A percentile compares a stretch with the other conserved stretches of the same genome.
Conservation (phyloP, 2,329 filamentous ascomycete species). For the Fusarium sp. region DNA sequence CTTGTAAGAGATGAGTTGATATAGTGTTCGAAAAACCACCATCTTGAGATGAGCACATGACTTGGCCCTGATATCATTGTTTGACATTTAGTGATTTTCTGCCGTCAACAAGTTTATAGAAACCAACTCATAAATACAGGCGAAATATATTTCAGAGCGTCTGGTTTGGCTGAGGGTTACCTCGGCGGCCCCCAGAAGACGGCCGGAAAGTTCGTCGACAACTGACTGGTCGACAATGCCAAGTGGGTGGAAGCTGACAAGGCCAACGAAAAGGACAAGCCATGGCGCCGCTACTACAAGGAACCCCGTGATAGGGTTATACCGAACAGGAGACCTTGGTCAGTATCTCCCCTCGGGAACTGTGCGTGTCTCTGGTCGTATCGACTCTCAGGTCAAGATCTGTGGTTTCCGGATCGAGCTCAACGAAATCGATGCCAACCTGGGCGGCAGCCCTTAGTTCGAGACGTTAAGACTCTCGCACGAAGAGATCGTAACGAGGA, state of each 20-base stretch:
- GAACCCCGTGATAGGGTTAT: slow-evolving; percentile 88
- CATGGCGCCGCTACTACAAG: slow-evolving; percentile 83
- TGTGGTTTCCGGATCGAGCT: slow-evolving; percentile 95
- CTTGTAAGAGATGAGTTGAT: neutral
- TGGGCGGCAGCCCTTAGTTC: slow-evolving; percentile 79
- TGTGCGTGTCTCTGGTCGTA: slow-evolving; percentile 81
- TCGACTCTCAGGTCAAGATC: slow-evolving; percentile 93
- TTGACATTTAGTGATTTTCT: neutral
- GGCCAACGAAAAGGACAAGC: slow-evolving; percentile 68
- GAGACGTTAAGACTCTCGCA: slow-evolving; percentile 87
- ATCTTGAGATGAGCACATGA: neutral
- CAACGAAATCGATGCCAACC: slow-evolving; percentile 87
- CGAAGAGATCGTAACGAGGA: slow-evolving; percentile 66
- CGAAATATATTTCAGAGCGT: slow-evolving; percentile 85
- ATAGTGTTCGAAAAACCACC: neutral
- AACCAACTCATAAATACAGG: slow-evolving; percentile 55
- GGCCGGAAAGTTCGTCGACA: slow-evolving; percentile 80
- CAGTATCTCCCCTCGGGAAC: slow-evolving; percentile 67
- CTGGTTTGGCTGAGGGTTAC: slow-evolving; percentile 87
- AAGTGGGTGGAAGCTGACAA: slow-evolving; percentile 76
- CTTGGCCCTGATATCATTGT: neutral
- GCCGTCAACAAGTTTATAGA: neutral
- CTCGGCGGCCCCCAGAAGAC: slow-evolving; percentile 70
- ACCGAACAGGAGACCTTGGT: slow-evolving; percentile 88
- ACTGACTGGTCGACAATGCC: slow-evolving; percentile 84